Evolutionary conservation across 768 basidiomycete species (phyloP).

Genomic region (Clitopilus passeckerianus): DNA sequence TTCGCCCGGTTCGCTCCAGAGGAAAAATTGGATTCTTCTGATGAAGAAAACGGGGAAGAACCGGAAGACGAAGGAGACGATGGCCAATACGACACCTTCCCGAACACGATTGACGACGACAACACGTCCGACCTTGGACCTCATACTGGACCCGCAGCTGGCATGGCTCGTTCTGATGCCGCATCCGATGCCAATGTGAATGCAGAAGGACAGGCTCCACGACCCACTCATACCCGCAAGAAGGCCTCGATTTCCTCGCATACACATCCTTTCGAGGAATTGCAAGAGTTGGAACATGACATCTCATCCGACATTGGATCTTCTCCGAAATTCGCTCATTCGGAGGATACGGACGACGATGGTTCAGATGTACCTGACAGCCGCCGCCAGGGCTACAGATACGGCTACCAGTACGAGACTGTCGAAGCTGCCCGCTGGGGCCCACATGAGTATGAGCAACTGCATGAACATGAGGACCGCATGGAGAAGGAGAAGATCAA

Average conservation of each 20-base stretch:
- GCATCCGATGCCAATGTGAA: constrained; percentile 4
- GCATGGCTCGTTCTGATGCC: background rate
- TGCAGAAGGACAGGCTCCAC: constrained; percentile 3
- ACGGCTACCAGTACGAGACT: constrained; percentile 13
- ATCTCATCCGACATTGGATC: constrained; percentile 22
- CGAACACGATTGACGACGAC: background rate
- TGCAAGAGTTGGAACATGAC: background rate
- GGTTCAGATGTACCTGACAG: background rate
- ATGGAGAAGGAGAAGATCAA: constrained; percentile 9
- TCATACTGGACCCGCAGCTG: background rate
- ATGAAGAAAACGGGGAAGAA: constrained; percentile 7
- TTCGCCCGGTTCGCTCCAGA: background rate
- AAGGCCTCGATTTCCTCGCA: background rate
- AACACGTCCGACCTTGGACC: background rate
- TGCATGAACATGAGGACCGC: constrained; percentile 9
- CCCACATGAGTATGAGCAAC: constrained; percentile 1
- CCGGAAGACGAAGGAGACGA: constrained; percentile 7
- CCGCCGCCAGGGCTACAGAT: constrained; percentile 18
- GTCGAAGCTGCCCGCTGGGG: constrained; percentile 6
- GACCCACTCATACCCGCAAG: background rate
- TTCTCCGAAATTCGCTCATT: constrained; percentile 37
- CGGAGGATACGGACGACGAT: constrained; percentile 9
- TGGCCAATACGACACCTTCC: constrained; percentile 1
- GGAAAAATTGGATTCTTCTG: background rate
- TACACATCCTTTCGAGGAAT: constrained; percentile 3